Conservation (phyloP, 2,329 filamentous ascomycete genomes). For the Colletotrichum kahawae region DNA sequence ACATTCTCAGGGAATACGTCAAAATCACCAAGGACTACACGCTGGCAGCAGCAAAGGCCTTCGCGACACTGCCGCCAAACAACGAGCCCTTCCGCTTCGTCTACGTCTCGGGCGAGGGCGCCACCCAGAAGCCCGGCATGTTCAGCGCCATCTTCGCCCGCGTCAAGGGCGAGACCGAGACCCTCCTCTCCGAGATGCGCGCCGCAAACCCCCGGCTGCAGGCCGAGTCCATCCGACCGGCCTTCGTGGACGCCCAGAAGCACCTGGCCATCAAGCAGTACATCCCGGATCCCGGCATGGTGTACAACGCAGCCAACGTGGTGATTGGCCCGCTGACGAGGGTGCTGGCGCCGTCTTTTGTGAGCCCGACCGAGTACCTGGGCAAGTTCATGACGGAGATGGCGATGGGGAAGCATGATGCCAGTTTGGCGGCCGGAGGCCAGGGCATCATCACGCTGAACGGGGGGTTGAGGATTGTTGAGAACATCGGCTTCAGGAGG, state of each 20-base stretch:
- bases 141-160: constrained; percentile 64
- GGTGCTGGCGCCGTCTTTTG: constrained; percentile 22
- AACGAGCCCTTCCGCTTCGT: constrained; percentile 69
- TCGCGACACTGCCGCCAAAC: constrained; percentile 49
- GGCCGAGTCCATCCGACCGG: constrained; percentile 64
- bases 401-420: constrained; percentile 46
- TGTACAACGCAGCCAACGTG: constrained; percentile 7
- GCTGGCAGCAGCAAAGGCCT: constrained; percentile 66
- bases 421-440: constrained; percentile 26
- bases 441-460: constrained; percentile 34
- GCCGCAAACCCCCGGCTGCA: constrained; percentile 50
- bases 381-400: constrained; percentile 49
- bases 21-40: constrained; percentile 72
- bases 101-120: constrained; percentile 70
- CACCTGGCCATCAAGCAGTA: constrained; percentile 50
- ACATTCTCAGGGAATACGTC: constrained; percentile 58
- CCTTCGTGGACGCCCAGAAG: constrained; percentile 55
- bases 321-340: constrained; percentile 32
- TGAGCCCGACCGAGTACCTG: constrained; percentile 49
- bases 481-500: constrained; percentile 39
- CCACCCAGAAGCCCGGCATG: constrained; percentile 59
- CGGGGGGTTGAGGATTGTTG: constrained; percentile 39
- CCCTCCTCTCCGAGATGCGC: constrained; percentile 58
- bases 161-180: constrained; percentile 72
- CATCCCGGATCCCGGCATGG: constrained; percentile 35